Conservation (phyloP, 352 stramenopile genomes). For the Phytophthora brassicae region DNA sequence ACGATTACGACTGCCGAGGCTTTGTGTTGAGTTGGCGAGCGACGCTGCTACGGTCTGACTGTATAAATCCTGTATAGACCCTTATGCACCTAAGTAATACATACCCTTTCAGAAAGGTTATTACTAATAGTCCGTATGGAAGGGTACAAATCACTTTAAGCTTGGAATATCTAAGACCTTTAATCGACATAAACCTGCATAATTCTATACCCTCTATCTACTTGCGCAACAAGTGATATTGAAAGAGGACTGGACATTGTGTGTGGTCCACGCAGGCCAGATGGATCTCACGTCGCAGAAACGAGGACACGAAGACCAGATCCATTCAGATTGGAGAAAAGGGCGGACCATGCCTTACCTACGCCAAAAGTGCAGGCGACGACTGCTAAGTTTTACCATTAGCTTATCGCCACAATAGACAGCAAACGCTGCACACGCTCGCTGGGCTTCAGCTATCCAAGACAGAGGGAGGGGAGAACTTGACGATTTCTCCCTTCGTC, state of each 20-base stretch:
- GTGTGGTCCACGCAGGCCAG: neutral
- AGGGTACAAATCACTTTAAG: too few species aligned
- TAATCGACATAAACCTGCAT: too few species aligned
- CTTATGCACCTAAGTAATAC: too few species aligned
- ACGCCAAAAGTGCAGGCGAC: neutral
- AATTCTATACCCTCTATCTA: too few species aligned
- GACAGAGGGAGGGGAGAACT: constrained; percentile 11
- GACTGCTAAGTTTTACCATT: neutral
- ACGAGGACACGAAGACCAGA: constrained; percentile 34
- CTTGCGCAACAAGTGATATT: too few species aligned
- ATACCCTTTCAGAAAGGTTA: too few species aligned
- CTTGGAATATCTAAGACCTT: too few species aligned
- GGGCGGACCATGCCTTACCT: constrained; percentile 26
- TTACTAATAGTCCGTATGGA: too few species aligned
- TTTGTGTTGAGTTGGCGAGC: constrained; percentile 18
- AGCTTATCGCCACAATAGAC: neutral
- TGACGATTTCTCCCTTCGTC: constrained; percentile 13
- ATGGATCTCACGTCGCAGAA: constrained; percentile 30
- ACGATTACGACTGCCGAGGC: constrained; percentile 30
- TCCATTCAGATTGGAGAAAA: constrained; percentile 30
- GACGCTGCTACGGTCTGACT: neutral
- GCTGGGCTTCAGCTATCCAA: too few species aligned
- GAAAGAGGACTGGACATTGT: constrained; percentile 10
- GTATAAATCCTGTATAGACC: too few species aligned
- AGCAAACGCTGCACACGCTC: neutral